These are phyloP conservation scores for Exophiala aquamarina DNA, from an alignment of 2,329 filamentous ascomycete species.

Conservation along the genomic window DNA sequence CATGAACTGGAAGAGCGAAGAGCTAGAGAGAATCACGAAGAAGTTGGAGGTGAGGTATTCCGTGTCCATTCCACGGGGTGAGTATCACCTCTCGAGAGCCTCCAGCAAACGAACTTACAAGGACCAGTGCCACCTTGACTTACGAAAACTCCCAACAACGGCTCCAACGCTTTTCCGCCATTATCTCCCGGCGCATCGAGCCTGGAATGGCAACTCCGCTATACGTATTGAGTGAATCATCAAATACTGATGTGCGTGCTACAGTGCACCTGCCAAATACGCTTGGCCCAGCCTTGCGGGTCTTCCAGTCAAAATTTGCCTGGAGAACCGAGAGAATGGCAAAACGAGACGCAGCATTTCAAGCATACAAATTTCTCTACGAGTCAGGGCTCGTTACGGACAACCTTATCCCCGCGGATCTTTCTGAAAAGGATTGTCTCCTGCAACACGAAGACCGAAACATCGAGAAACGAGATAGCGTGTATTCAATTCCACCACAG, in stretches of 20 bases:
- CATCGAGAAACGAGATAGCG: conserved; percentile 14
- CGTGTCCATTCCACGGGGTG: conserved; percentile 45
- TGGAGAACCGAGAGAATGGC: conserved; percentile 75
- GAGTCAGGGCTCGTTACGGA: conserved; percentile 72
- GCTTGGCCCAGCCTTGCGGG: conserved; percentile 63
- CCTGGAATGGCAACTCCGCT: conserved; percentile 60
- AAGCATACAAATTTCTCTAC: conserved; percentile 72
- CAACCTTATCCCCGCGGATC: conserved; percentile 64
- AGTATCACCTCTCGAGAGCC: conserved; percentile 28
- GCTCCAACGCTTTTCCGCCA: conserved; percentile 76
- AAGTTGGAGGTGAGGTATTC: conserved; percentile 40
- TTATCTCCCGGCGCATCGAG: conserved; percentile 48
- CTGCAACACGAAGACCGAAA: conserved; percentile 19
- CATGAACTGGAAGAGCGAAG: conserved; percentile 39
- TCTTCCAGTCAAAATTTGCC: conserved; percentile 47
- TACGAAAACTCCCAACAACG: conserved; percentile 73
- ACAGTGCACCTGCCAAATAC: conserved; percentile 70
- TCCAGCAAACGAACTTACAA: conserved; percentile 10
- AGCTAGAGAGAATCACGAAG: conserved; percentile 50
- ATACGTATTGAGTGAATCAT: conserved; percentile 53
- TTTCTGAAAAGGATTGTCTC: conserved; percentile 30
- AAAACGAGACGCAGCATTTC: conserved; percentile 77
- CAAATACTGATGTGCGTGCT: conserved; percentile 44
- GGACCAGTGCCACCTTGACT: conserved; percentile 63
- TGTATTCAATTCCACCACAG: conserved; percentile 31